phyloP scores from a whole-genome alignment of 495 filamentous ascomycete species.

The Ramalina peruviana region DNA sequence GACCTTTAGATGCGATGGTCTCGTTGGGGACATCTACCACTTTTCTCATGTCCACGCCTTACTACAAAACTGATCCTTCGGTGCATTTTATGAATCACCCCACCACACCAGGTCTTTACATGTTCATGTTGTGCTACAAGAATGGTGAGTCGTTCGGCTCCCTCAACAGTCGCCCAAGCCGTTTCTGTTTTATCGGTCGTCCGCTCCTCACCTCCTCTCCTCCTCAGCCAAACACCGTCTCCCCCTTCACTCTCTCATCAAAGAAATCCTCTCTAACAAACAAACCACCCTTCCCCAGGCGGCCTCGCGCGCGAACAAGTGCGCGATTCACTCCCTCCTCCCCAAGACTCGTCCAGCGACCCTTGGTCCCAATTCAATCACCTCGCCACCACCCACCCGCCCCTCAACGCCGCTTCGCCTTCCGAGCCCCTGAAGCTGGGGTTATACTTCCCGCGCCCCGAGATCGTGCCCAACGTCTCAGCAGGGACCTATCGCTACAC shows the following conservation, averaged over 20 bases:
- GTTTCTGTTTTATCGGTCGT: too few relatives aligned
- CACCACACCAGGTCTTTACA: constrained; percentile 65
- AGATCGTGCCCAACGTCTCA: constrained; percentile 83
- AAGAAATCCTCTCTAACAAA: too few relatives aligned
- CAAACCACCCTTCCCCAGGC: not conserved
- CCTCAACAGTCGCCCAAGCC: too few relatives aligned
- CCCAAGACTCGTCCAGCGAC: constrained; percentile 24
- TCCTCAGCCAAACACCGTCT: not conserved
- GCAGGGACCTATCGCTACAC: constrained; percentile 75
- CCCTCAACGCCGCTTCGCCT: constrained; percentile 42
- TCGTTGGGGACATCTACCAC: constrained; percentile 91
- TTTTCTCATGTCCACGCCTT: constrained; percentile 88
- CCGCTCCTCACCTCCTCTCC: too few relatives aligned
- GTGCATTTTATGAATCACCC: constrained; percentile 88
- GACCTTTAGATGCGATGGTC: constrained; percentile 80
- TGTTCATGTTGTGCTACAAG: constrained; percentile 99
- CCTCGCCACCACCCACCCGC: constrained; percentile 44
- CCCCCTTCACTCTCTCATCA: not conserved
- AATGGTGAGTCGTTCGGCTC: constrained; percentile 42
- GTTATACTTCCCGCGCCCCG: constrained; percentile 84
- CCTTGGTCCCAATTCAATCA: constrained; percentile 70
- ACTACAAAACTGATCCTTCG: constrained; percentile 73
- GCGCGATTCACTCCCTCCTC: constrained; percentile 50
- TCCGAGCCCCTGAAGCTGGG: constrained; percentile 62
- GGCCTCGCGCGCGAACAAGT: constrained; percentile 81